Evolutionary conservation across 2,329 filamentous ascomycete species (phyloP).

Genomic region (Annulohypoxylon truncatum): DNA sequence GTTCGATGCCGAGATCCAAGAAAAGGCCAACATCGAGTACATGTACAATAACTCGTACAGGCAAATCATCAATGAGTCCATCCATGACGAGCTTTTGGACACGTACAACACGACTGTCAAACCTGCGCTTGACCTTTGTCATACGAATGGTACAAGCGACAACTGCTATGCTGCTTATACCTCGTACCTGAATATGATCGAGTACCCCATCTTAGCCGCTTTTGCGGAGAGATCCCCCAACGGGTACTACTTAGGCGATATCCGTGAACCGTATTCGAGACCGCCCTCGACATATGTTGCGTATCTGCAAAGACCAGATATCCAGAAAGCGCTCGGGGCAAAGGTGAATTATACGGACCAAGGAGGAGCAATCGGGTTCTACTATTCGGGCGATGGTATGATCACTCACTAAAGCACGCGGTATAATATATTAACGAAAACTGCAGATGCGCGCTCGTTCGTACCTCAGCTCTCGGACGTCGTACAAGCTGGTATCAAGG

Average conservation of each 20-base stretch:
- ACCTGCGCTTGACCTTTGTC: constrained; percentile 55
- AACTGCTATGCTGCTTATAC: constrained; percentile 51
- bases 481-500: constrained; percentile 60
- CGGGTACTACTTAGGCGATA: constrained; percentile 43
- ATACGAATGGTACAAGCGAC: constrained; percentile 44
- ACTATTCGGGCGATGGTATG: constrained; percentile 23
- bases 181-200: constrained; percentile 53
- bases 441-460: constrained; percentile 20
- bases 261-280: constrained; percentile 36
- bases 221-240: constrained; percentile 48
- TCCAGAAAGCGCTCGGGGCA: constrained; percentile 44
- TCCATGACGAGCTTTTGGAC: constrained; percentile 48
- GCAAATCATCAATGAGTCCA: constrained; percentile 52
- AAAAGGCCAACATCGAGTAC: constrained; percentile 49
- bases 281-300: constrained; percentile 43
- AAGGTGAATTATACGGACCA: constrained; percentile 35
- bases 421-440: constrained; percentile 2
- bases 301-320: constrained; percentile 40
- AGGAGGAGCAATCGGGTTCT: not conserved
- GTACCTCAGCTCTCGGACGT: constrained; percentile 58
- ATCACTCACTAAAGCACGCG: constrained; percentile 15
- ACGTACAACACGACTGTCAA: constrained; percentile 53
- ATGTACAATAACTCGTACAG: constrained; percentile 53
- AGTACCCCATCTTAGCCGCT: constrained; percentile 48
- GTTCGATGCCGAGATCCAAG: constrained; percentile 38